Evolutionary conservation across 148 eudicot species (phyloP).

Genomic region (Cornus suecica): DNA sequence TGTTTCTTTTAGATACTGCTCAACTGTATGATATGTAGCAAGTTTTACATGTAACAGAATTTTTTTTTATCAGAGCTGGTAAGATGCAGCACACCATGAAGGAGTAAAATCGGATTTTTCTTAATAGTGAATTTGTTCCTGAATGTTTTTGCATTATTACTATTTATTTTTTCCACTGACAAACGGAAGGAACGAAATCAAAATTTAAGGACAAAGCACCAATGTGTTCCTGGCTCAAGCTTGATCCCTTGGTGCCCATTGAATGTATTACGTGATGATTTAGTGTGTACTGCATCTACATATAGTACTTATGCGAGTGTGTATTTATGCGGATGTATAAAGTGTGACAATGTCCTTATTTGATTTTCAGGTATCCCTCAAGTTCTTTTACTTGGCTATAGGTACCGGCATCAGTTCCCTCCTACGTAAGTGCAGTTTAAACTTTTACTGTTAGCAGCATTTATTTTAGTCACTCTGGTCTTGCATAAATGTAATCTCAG

Average conservation of each 20-base stretch:
- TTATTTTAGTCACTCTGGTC: neutral
- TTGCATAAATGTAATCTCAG: neutral
- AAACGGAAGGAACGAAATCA: too few relatives aligned
- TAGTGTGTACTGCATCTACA: neutral
- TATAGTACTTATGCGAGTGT: too few relatives aligned
- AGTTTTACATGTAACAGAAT: too few relatives aligned
- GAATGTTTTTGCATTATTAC: too few relatives aligned
- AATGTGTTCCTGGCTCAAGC: neutral
- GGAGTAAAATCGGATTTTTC: too few relatives aligned
- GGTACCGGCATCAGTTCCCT: conserved; percentile 55
- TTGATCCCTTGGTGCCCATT: neutral
- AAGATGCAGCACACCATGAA: too few relatives aligned
- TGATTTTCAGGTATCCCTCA: conserved; percentile 49
- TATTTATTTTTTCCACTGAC: too few relatives aligned
- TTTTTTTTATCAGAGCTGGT: too few relatives aligned
- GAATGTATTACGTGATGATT: neutral
- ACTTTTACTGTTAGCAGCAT: neutral
- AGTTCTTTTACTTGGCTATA: conserved; percentile 58
- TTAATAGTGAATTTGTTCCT: too few relatives aligned
- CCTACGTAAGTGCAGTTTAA: conserved; percentile 49
- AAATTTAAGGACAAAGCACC: too few relatives aligned
- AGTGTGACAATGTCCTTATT: neutral
- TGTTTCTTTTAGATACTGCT: neutral
- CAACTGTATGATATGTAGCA: neutral
- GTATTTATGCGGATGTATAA: neutral